Conservation (phyloP, 139 green algal species). For the Picocystis salinarum region DNA sequence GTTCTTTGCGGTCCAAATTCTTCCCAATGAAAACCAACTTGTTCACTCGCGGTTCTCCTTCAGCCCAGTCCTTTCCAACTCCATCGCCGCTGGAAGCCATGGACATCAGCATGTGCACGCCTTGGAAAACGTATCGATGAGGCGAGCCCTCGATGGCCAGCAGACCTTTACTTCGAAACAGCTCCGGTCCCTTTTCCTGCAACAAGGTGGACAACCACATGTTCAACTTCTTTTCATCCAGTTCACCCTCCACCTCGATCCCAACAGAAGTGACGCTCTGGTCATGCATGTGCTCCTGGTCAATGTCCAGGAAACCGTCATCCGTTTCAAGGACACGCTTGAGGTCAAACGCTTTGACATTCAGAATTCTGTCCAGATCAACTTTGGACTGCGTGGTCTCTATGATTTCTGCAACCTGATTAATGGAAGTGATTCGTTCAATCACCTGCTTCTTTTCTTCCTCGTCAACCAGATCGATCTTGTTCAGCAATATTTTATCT, state of each 20-base stretch:
- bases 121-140: conserved; percentile 64
- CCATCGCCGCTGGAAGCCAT: conserved; percentile 43
- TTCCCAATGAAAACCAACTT: conserved; percentile 88
- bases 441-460: neutral
- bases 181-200: conserved; percentile 41
- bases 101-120: conserved; percentile 68
- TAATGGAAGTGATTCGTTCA: neutral
- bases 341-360: conserved; percentile 26
- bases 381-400: conserved; percentile 23
- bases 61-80: conserved; percentile 27
- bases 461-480: conserved; percentile 19
- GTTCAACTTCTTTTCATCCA: conserved; percentile 46
- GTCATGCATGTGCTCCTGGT: conserved; percentile 47
- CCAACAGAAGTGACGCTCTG: conserved; percentile 29
- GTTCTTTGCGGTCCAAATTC: conserved; percentile 62
- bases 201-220: conserved; percentile 43
- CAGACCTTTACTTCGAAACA: conserved; percentile 60
- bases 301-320: conserved; percentile 30
- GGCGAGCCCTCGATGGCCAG: conserved; percentile 38
- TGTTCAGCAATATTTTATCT: conserved; percentile 77
- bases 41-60: conserved; percentile 43
- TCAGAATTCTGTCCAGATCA: conserved; percentile 8
- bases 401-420: conserved; percentile 19
- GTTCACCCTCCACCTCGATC: conserved; percentile 32
- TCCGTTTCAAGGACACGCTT: conserved; percentile 34